Evolutionary conservation across 169 alveolate species (phyloP), one percentile per base, ranked within the genome.

Genomic region (Hepatocystis sp.): DNA sequence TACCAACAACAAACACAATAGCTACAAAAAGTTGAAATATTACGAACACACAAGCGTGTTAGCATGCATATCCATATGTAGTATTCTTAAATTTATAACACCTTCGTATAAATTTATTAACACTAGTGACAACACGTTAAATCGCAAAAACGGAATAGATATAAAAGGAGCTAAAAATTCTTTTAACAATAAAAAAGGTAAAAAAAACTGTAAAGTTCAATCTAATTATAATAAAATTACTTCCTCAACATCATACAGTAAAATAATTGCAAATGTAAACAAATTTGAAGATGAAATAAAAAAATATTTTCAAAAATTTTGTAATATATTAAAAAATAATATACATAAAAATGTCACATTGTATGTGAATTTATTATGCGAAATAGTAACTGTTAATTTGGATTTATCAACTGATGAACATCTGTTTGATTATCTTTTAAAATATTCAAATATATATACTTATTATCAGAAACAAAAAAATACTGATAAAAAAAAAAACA

Each of bases 341-440:
- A 78, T 78, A 2, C 28, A 36, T 17, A 17, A 61, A 17, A 78
- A 78, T 39, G 27, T 17, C 21, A 63, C 44, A 40, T 66, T 78
- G 5, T 78, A 47, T 63, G 89, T 78, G 27, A 78, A 78, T 63
- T 56, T 78, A n/a, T 15, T 78, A 19, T 78, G 89, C 28, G 89
- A 78, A 61, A 60, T 78, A 4, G 66, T 78, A 21, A 63, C 67
- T 1, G 89, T 78, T 8, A 78, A 78, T 78, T 61, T 78, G 19
- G 23, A 78, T 27, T 44, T 78, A 2, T 78, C 89, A 13, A 61
- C 32, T 34, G 36, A 49, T 34, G 84, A 78, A 61, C 13, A 42
- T 10, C 58, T 78, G 30, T 78, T 61, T 13, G 60, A 63, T 4
- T 78, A 47, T 8, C 66, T 78, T 52, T 21, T 65, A 11, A 8